Percentiles rank a stretch among this genome's conserved stretches.
Evolutionary conservation across 2,329 filamentous ascomycete species (phyloP).

Genomic region (Alternaria hordeiaustralica): DNA sequence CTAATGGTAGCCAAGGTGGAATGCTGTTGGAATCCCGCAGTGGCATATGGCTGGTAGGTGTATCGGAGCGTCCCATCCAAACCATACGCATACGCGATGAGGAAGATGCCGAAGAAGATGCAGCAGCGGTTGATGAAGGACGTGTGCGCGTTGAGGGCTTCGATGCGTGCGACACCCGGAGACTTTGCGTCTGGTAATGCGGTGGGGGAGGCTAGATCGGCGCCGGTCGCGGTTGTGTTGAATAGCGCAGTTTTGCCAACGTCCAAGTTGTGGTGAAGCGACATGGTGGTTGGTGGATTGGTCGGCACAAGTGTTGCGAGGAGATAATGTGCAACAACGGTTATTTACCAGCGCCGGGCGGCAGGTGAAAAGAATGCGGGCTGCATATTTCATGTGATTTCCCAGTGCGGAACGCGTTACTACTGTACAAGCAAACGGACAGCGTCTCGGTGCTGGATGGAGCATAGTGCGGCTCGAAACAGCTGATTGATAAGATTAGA

Average conservation of each 20-base stretch:
- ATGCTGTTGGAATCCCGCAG: slow-evolving; percentile 59
- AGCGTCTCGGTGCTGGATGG: neutral
- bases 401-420: neutral
- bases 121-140: slow-evolving; percentile 60
- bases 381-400: neutral
- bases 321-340: no score
- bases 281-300: neutral
- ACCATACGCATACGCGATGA: slow-evolving; percentile 69
- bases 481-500: slow-evolving; percentile 7
- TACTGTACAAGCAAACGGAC: neutral
- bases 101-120: slow-evolving; percentile 67
- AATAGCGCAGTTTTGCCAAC: neutral
- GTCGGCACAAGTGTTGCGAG: no score
- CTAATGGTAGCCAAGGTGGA: slow-evolving; percentile 61
- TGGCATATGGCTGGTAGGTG: slow-evolving; percentile 58
- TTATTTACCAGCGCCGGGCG: neutral
- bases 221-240: neutral
- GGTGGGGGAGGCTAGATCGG: neutral
- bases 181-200: slow-evolving; percentile 44
- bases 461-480: neutral
- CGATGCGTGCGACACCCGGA: slow-evolving; percentile 66
- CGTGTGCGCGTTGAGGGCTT: slow-evolving; percentile 62
- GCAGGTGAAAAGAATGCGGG: neutral
- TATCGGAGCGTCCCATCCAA: slow-evolving; percentile 60
- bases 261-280: neutral